phyloP scores from a whole-genome alignment of 495 filamentous ascomycete species.

The Lichenothelia convexa region DNA sequence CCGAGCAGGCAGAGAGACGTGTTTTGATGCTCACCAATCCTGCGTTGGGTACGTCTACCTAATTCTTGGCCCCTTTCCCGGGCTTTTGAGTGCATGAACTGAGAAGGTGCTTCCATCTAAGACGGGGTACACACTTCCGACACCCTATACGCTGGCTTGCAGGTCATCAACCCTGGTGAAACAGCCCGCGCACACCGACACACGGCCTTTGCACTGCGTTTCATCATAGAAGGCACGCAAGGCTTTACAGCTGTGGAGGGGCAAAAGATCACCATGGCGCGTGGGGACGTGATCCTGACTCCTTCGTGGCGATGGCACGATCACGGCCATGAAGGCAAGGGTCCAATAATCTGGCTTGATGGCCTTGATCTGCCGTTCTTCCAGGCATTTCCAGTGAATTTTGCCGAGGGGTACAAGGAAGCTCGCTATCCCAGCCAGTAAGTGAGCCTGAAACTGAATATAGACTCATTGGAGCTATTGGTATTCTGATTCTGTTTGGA shows the following conservation, averaged over 20 bases:
- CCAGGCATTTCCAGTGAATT: conserved; percentile 29
- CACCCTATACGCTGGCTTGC: conserved; percentile 31
- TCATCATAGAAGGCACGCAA: conserved; percentile 29
- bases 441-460: too few species aligned
- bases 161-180: conserved; percentile 31
- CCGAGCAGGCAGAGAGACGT: conserved; percentile 26
- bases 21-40: conserved; percentile 32
- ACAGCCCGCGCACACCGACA: conserved; percentile 31
- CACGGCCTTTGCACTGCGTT: conserved; percentile 33
- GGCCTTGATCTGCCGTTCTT: conserved; percentile 29
- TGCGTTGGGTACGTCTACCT: conserved; percentile 21
- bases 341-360: conserved; percentile 35
- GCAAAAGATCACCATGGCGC: conserved; percentile 25
- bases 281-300: conserved; percentile 32
- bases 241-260: conserved; percentile 34
- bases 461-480: conserved; percentile 16
- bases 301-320: conserved; percentile 34
- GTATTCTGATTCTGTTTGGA: conserved; percentile 19
- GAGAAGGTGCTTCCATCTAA: too few species aligned
- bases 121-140: conserved; percentile 30
- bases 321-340: conserved; percentile 29
- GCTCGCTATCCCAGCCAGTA: conserved; percentile 25
- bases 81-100: too few species aligned
- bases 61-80: too few species aligned
- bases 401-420: conserved; percentile 27